phyloP scores from a whole-genome alignment of 169 alveolate genomes.

The Cryptosporidium xiaoi region DNA sequence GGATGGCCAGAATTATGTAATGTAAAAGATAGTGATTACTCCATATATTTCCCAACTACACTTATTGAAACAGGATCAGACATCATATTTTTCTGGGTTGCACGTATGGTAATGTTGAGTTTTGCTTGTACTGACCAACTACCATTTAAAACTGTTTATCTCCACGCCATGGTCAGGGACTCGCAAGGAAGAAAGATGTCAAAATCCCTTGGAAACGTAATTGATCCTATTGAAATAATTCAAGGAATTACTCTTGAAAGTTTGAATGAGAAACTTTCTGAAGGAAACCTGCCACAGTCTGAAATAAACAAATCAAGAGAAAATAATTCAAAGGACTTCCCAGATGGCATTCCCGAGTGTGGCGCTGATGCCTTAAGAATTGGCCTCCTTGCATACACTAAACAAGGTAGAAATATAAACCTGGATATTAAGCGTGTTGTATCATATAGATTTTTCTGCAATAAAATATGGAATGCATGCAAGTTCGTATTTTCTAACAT shows the following conservation, averaged over 20 bases:
- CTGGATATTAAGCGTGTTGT: conserved; percentile 96
- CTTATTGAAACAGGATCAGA: conserved; percentile 99
- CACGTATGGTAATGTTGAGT: conserved; percentile 98
- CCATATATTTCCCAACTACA: conserved; percentile 95
- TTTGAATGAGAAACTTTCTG: conserved; percentile 88
- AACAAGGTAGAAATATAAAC: conserved; percentile 94
- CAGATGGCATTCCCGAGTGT: conserved; percentile 98
- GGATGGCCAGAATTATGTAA: conserved; percentile 96
- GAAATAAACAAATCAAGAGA: conserved; percentile 93
- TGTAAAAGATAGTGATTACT: conserved; percentile 83
- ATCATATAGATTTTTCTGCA: conserved; percentile 97
- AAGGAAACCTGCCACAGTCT: conserved; percentile 85
- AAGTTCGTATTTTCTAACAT: conserved; percentile 90
- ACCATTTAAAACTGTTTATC: conserved; percentile 97
- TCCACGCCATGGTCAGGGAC: conserved; percentile 99
- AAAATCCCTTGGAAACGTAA: conserved; percentile 98
- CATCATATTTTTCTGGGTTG: conserved; percentile 99
- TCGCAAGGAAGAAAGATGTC: conserved; percentile 98
- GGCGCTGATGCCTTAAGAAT: conserved; percentile 99
- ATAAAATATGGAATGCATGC: conserved; percentile 97
- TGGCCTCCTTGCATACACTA: conserved; percentile 93
- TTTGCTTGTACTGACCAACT: conserved; percentile 93
- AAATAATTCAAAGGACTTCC: conserved; percentile 94
- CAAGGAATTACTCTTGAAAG: conserved; percentile 93
- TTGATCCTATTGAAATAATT: conserved; percentile 98